phyloP scores from a whole-genome alignment of 768 basidiomycete species.

The Hortiboletus flavorubellus region DNA sequence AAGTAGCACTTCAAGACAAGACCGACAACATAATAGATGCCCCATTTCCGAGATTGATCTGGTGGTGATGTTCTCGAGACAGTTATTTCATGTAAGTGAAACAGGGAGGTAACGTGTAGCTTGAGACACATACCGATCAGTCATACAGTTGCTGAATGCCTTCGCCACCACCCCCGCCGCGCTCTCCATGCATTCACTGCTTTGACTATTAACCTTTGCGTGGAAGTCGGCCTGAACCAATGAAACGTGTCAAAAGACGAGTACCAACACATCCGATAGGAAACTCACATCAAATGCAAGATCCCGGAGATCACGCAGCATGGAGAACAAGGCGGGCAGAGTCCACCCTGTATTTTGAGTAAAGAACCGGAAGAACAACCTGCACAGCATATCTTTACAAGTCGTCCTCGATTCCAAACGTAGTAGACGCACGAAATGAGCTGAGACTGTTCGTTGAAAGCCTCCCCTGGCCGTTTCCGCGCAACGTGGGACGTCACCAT shows the following conservation, averaged over 20 bases:
- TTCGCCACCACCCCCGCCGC: slow-evolving; percentile 84
- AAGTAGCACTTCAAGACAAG: slow-evolving; percentile 94
- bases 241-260: not conserved
- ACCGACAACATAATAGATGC: slow-evolving; percentile 89
- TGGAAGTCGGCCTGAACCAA: slow-evolving; percentile 55
- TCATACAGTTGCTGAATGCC: slow-evolving; percentile 86
- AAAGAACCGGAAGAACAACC: slow-evolving; percentile 76
- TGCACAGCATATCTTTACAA: slow-evolving; percentile 25
- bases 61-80: slow-evolving; percentile 57
- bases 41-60: slow-evolving; percentile 80
- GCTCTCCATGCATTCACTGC: slow-evolving; percentile 75
- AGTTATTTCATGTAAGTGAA: not conserved
- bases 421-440: slow-evolving; percentile 65
- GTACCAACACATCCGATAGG: not conserved
- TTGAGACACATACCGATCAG: slow-evolving; percentile 55
- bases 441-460: slow-evolving; percentile 76
- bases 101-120: not conserved
- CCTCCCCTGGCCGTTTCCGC: slow-evolving; percentile 62
- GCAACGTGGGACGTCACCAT: slow-evolving; percentile 69
- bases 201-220: slow-evolving; percentile 53
- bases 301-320: slow-evolving; percentile 77
- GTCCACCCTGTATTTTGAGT: slow-evolving; percentile 85
- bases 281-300: slow-evolving; percentile 74
- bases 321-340: slow-evolving; percentile 76
- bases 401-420: not conserved